phyloP scores from a whole-genome alignment of 2,329 filamentous ascomycete genomes.

The Fusarium graminum region DNA sequence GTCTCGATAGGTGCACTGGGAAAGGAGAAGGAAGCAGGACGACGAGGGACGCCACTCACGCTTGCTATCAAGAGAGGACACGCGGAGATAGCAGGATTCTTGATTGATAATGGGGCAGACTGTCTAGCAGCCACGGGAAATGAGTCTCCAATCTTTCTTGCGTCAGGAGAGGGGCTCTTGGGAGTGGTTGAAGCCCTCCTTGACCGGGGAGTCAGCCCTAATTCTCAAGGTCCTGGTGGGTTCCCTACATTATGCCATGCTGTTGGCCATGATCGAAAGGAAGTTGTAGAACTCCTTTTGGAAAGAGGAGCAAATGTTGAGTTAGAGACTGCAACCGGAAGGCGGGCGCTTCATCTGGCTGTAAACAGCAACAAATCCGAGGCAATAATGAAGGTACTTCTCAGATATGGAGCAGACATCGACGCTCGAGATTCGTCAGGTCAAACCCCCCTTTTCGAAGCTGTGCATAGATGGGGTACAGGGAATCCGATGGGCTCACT shows the following conservation, averaged over 20 bases:
- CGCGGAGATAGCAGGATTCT: accelerated
- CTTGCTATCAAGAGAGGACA: accelerated
- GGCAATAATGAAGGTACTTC: accelerated
- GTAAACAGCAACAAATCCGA: accelerated
- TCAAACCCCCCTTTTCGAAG: accelerated
- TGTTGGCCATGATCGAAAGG: accelerated
- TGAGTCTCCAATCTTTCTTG: accelerated
- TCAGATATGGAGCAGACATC: background rate
- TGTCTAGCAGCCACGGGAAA: accelerated
- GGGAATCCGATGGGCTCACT: too few species aligned
- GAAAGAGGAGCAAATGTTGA: accelerated
- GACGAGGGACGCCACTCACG: accelerated
- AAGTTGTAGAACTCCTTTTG: background rate
- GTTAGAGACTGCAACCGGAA: accelerated
- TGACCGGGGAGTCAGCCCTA: accelerated
- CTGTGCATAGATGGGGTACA: background rate
- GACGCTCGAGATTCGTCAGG: accelerated
- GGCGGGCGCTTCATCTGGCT: background rate
- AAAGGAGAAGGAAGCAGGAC: accelerated
- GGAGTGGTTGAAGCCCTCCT: accelerated
- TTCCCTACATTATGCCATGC: accelerated
- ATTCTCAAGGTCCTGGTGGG: accelerated
- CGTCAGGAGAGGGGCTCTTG: accelerated
- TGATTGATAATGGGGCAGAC: accelerated
- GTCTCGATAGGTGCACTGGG: accelerated